Percentiles rank a stretch among this genome's conserved stretches.
phyloP scores from a whole-genome alignment of 208 protist species.

The Naegleria gruberi region DNA sequence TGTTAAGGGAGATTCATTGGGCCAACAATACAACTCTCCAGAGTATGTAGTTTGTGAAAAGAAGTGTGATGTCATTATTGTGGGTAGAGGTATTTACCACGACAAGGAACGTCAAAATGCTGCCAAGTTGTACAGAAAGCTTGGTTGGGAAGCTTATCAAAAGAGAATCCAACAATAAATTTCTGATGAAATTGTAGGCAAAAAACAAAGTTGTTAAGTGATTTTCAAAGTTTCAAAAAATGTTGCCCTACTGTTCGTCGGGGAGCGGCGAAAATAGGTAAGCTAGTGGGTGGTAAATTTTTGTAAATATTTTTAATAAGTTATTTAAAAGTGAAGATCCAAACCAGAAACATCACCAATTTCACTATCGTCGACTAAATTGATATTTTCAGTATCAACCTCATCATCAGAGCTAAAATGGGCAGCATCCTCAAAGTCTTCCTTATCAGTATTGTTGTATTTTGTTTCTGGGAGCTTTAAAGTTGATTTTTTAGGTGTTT shows the following conservation, averaged over 20 bases:
- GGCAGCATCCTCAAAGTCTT: neutral
- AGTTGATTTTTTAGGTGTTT: neutral
- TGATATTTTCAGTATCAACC: neutral
- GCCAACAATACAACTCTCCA: conserved; percentile 63
- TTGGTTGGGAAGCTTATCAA: conserved; percentile 43
- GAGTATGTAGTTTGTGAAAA: conserved; percentile 41
- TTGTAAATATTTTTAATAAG: neutral
- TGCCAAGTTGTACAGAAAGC: conserved; percentile 40
- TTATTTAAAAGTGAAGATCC: neutral
- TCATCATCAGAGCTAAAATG: neutral
- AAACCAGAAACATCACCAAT: neutral
- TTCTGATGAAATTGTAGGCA: no score
- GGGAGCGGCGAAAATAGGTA: no score
- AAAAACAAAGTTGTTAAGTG: no score
- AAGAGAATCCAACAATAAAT: no score
- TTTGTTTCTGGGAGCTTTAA: neutral
- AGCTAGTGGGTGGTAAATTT: no score
- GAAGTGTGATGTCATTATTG: conserved; percentile 59
- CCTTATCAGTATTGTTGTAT: neutral
- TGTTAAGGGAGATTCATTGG: conserved; percentile 44
- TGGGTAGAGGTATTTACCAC: conserved; percentile 57
- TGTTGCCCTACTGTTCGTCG: no score
- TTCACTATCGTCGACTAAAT: neutral
- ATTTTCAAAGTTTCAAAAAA: no score
- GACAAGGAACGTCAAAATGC: conserved; percentile 26